Conservation (phyloP, 352 stramenopile genomes). For the Globisporangium paddicum region DNA sequence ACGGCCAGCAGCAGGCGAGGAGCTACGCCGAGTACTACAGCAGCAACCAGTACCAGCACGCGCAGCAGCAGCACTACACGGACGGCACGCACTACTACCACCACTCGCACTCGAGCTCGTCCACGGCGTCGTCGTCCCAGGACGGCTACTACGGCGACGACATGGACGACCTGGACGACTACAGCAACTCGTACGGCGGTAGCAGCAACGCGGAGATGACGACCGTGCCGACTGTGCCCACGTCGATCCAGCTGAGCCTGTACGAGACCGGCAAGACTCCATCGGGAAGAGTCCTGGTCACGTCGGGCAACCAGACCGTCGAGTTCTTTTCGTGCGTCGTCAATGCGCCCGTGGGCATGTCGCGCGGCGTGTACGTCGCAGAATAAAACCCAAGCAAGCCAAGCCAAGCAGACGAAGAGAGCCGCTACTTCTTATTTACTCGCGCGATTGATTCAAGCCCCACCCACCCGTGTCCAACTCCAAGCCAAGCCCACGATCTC, state of each 20-base stretch:
- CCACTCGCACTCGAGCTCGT: conserved; percentile 67
- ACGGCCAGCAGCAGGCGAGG: conserved; percentile 5
- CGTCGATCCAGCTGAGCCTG: conserved; percentile 56
- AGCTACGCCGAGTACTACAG: conserved; percentile 41
- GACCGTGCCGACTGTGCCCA: conserved; percentile 72
- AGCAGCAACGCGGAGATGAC: conserved; percentile 49
- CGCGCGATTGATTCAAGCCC: not conserved
- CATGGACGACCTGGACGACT: conserved; percentile 68
- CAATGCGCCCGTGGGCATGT: conserved; percentile 49
- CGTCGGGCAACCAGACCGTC: conserved; percentile 75
- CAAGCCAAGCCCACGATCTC: not conserved
- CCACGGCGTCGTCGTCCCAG: conserved; percentile 72
- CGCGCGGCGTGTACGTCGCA: conserved; percentile 58
- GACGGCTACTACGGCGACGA: conserved; percentile 76
- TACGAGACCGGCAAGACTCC: conserved; percentile 80
- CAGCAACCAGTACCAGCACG: conserved; percentile 25
- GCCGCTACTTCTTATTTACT: conserved; percentile 18
- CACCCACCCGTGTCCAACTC: not conserved
- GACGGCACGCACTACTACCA: conserved; percentile 51
- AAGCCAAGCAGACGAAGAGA: conserved; percentile 9
- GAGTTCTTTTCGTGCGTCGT: conserved; percentile 83
- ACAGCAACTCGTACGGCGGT: conserved; percentile 21
- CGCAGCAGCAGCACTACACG: conserved; percentile 35
- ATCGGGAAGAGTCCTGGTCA: conserved; percentile 70
- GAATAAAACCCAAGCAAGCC: conserved; percentile 32